Evolutionary conservation across 1,139 yeast species (phyloP), one percentile per base, ranked within the genome.

Genomic region (Petasospora fabianii): DNA sequence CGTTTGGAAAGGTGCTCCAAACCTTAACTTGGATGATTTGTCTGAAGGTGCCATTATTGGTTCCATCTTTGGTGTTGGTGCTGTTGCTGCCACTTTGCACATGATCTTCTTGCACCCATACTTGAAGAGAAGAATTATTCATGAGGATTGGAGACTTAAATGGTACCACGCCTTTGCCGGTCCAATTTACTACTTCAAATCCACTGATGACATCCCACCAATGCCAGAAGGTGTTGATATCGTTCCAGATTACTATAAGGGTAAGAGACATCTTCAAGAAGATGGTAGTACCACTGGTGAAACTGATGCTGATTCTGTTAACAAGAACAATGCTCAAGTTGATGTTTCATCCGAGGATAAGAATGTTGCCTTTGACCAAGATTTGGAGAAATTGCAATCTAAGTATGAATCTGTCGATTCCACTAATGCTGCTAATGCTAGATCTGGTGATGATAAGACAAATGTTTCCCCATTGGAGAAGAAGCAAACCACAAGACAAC

Each of bases 1-100:
- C 46, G 75, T 75, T 30, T 81, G 85, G 85, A 80, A 81, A 59
- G 88, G 88, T 53, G 80, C 87, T 43, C 87, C 87, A 50, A 71
- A 72, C 46, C 70, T 82, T 50, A 65, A 75, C 20, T 68, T 82
- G 55, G 65, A 73, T 50, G 56, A 75, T 6, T 67, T 80, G 44
- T 65, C 80, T 2, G 52, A 65, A 11, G 72, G 72, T 30, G 72
- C 81, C 14, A 71, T 73, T 32, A 67, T 63, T 34, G 83, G 75
- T 19, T 68, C 84, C 30, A 74, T 80, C 47, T 61, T 79, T 37
- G 84, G 86, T 40, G 78, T 76, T 43, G 86, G 78, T 49, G 80
- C 65, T 27, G 81, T 71, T 44, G 81, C 84, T 6, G 51, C 66
- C 24, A 45, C 63, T 1, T 41, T 82, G 17, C 80, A 79, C 61